Conservation (phyloP, 768 basidiomycete genomes). For the Termitomyces sp. region DNA sequence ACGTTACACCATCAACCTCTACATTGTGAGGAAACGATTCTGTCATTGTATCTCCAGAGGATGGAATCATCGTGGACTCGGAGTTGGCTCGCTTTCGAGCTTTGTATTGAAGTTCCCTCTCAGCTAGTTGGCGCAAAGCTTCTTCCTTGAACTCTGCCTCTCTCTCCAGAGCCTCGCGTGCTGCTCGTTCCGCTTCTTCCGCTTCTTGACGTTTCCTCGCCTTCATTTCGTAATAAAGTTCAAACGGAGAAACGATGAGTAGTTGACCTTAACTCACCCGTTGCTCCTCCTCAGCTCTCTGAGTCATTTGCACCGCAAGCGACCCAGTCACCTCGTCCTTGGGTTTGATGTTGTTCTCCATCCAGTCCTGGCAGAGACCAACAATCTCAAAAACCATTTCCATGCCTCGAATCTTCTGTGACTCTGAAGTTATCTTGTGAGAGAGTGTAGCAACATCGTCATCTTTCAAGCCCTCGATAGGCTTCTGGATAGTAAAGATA, state of each 20-base stretch:
- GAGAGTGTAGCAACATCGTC: constrained; percentile 55
- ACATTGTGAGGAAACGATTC: constrained; percentile 60
- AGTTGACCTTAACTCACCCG: constrained; percentile 37
- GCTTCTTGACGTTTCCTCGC: constrained; percentile 50
- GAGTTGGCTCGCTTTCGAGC: constrained; percentile 36
- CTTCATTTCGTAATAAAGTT: constrained; percentile 24
- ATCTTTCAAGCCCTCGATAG: constrained; percentile 51
- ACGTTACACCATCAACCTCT: constrained; percentile 51
- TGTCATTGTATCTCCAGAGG: constrained; percentile 43
- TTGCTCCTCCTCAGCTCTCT: constrained; percentile 67
- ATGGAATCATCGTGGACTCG: constrained; percentile 23
- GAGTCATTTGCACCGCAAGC: constrained; percentile 74
- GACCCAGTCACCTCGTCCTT: constrained; percentile 61
- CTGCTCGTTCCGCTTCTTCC: constrained; percentile 51
- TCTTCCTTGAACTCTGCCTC: constrained; percentile 66
- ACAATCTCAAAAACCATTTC: constrained; percentile 84
- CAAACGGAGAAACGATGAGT: background rate
- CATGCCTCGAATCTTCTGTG: constrained; percentile 56
- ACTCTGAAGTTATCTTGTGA: constrained; percentile 59
- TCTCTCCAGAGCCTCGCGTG: constrained; percentile 51
- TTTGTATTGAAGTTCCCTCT: constrained; percentile 45
- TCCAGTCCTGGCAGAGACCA: constrained; percentile 68
- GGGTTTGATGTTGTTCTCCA: constrained; percentile 50
- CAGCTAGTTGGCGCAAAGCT: constrained; percentile 53
- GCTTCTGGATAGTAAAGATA: constrained; percentile 63